Evolutionary conservation across 345 rosid genomes (phyloP).

Genomic region (Salix arbutifolia): DNA sequence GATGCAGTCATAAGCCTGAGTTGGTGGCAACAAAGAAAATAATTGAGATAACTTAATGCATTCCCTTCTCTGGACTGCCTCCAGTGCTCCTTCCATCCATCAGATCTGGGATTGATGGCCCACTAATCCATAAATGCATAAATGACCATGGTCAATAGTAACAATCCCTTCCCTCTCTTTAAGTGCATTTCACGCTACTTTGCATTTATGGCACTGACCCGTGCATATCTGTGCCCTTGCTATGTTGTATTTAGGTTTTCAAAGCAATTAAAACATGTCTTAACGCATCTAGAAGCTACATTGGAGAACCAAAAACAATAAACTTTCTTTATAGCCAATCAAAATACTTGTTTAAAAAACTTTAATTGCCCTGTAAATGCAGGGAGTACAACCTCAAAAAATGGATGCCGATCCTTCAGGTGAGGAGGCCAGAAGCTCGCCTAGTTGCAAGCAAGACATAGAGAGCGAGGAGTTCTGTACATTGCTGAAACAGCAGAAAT

Average conservation of each 20-base stretch:
- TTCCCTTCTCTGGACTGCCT: neutral
- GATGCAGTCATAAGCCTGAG: neutral
- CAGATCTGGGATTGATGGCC: neutral
- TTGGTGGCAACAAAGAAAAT: neutral
- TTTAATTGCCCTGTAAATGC: slow-evolving; percentile 23
- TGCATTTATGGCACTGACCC: neutral
- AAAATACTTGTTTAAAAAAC: neutral
- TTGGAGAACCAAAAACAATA: neutral
- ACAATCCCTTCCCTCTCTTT: neutral
- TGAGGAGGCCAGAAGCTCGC: slow-evolving; percentile 32
- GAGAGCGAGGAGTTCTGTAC: slow-evolving; percentile 48
- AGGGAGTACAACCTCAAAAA: slow-evolving; percentile 79
- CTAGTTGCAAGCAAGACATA: slow-evolving; percentile 37
- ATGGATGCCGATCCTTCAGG: slow-evolving; percentile 51
- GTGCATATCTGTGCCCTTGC: neutral
- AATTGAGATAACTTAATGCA: neutral
- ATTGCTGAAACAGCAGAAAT: slow-evolving; percentile 59
- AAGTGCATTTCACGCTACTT: neutral
- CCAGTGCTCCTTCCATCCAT: neutral
- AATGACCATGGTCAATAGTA: neutral
- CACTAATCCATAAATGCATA: neutral
- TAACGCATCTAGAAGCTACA: too few species aligned
- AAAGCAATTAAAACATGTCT: neutral
- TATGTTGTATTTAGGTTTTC: neutral
- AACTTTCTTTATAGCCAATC: neutral